phyloP scores from a whole-genome alignment of 768 basidiomycete genomes.

The Coprinellus micaceus region DNA sequence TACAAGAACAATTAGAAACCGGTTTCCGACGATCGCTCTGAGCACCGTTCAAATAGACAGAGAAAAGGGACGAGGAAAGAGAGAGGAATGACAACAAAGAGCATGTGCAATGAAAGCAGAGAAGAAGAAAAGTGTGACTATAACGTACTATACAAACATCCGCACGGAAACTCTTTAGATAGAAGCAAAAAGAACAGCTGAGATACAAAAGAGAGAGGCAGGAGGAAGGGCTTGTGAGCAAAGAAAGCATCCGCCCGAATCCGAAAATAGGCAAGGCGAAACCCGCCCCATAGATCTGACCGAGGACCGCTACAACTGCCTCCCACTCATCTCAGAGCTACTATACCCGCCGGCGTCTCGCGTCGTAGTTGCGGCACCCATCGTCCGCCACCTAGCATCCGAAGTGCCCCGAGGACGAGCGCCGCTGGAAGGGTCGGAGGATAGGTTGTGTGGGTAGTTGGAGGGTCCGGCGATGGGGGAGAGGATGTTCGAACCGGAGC shows the following conservation, averaged over 20 bases:
- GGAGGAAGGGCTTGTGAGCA: neutral
- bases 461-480: slow-evolving; percentile 29
- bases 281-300: no score
- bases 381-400: slow-evolving; percentile 54
- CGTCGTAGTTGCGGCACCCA: slow-evolving; percentile 16
- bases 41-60: no score
- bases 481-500: slow-evolving; percentile 13
- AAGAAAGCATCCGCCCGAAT: neutral
- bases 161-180: neutral
- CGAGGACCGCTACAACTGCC: neutral
- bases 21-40: no score
- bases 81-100: neutral
- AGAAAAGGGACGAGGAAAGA: neutral
- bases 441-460: slow-evolving; percentile 2
- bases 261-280: no score
- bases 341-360: slow-evolving; percentile 3
- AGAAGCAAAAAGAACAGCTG: neutral
- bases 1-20: no score
- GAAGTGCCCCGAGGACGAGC: slow-evolving; percentile 66
- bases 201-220: neutral
- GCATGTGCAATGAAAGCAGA: neutral
- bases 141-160: neutral
- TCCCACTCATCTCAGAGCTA: slow-evolving; percentile 6
- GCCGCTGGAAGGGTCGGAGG: slow-evolving; percentile 18
- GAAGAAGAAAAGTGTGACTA: neutral